Conservation (phyloP, 2,329 filamentous ascomycete genomes). For the Ophioceras dolichostomum region DNA sequence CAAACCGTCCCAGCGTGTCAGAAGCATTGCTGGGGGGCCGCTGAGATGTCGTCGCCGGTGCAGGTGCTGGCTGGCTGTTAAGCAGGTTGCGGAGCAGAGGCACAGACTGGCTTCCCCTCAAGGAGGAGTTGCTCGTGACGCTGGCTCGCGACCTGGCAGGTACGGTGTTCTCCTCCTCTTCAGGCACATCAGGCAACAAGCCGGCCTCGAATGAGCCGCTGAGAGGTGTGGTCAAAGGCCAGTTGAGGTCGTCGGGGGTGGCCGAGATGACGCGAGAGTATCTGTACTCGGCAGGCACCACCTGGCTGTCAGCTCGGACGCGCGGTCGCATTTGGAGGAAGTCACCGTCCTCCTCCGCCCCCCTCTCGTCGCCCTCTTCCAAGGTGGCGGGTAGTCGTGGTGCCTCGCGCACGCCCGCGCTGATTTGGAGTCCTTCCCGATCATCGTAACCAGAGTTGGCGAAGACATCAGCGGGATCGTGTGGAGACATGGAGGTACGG, state of each 20-base stretch:
- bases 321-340: slow-evolving; percentile 4
- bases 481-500: slow-evolving; percentile 32
- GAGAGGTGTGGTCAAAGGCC: slow-evolving; percentile 27
- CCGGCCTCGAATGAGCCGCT: slow-evolving; percentile 25
- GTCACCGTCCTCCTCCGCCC: slow-evolving; percentile 11
- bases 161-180: slow-evolving; percentile 38
- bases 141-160: slow-evolving; percentile 28
- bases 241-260: slow-evolving; percentile 25
- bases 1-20: slow-evolving; percentile 36
- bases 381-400: background rate
- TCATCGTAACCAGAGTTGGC: too few relatives aligned
- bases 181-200: slow-evolving; percentile 49
- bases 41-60: slow-evolving; percentile 1
- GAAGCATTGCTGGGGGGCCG: slow-evolving; percentile 32
- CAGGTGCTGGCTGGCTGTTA: slow-evolving; percentile 16
- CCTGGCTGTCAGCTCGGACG: background rate
- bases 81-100: slow-evolving; percentile 37
- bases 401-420: slow-evolving; percentile 27
- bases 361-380: slow-evolving; percentile 1
- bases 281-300: slow-evolving; percentile 10
- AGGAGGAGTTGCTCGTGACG: slow-evolving; percentile 35
- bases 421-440: slow-evolving; percentile 31
- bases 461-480: slow-evolving; percentile 26
- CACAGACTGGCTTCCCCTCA: slow-evolving; percentile 42
- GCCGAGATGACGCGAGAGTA: slow-evolving; percentile 27